These are phyloP conservation scores for Tricholoma saponaceum DNA, from an alignment of 768 basidiomycete genomes.

Conservation along the genomic window DNA sequence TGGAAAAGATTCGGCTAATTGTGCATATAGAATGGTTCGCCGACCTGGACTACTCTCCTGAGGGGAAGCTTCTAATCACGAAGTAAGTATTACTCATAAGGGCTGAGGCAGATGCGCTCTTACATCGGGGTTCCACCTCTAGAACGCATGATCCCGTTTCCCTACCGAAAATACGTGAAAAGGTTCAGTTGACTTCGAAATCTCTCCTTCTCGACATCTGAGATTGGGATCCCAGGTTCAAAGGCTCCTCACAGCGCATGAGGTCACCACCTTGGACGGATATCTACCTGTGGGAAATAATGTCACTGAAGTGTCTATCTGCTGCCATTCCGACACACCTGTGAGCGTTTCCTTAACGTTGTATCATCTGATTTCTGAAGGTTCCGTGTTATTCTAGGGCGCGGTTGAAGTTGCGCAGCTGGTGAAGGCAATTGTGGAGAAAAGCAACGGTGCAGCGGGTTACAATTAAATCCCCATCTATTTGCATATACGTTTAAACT, in stretches of 20 bases:
- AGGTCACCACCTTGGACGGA: slow-evolving; percentile 44
- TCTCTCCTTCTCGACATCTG: not conserved
- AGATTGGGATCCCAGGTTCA: slow-evolving; percentile 1
- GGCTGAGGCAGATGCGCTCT: not conserved
- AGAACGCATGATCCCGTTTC: slow-evolving; percentile 51
- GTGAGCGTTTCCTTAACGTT: slow-evolving; percentile 28
- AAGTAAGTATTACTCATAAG: slow-evolving; percentile 30
- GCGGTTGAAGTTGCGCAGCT: slow-evolving; percentile 41
- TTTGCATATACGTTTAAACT: too few species aligned
- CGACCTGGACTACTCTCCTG: slow-evolving; percentile 55
- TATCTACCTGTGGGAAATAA: slow-evolving; percentile 39
- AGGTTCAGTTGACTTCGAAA: slow-evolving; percentile 33
- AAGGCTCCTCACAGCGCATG: slow-evolving; percentile 36
- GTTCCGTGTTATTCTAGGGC: slow-evolving; percentile 28
- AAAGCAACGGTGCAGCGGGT: not conserved
- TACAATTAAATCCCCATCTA: not conserved
- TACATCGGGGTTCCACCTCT: not conserved
- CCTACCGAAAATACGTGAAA: slow-evolving; percentile 33
- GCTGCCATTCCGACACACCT: slow-evolving; percentile 63
- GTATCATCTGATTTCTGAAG: not conserved
- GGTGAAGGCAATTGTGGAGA: not conserved
- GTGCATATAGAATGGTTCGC: slow-evolving; percentile 58
- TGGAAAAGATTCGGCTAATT: not conserved
- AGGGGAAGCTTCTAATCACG: slow-evolving; percentile 58
- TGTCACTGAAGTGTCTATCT: slow-evolving; percentile 53